Base-by-base conservation (phyloP, 1,284 basidiomycete species). In the Cryptococcus deneoformans region DNA sequence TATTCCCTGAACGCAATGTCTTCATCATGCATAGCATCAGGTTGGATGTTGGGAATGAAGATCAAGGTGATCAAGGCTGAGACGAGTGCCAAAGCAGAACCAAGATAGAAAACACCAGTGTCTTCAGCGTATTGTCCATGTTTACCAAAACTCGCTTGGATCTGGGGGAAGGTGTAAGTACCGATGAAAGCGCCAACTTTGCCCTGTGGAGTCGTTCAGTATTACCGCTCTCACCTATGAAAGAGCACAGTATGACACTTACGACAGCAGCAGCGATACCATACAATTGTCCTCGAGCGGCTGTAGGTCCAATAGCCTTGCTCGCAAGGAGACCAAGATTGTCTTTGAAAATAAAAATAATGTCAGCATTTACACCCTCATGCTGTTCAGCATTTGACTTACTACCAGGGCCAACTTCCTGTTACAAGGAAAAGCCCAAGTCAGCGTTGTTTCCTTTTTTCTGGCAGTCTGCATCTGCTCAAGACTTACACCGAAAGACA, bases 261-360 rank as follows among this genome's bases (percentile, higher is more conserved):
- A 29, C 94, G 42, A 91, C 73, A 3, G 92, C 93, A 46, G 93
- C 93, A 3, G 90, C 90, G 47, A 85, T 68, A 36, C 89, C 90
- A 70, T 92, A 95, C 74, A 87, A 88, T 60, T 92, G 88, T 2
- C 90, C 91, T 64, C 92, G 87, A 49, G 91, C 82, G 20, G 89
- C 89, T 0, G 90, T 92, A 1, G 91, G 89, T 55, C 88, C 86
- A 2, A 69, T 63, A 20, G 82, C 84, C 79, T 94, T 94, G 57
- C 85, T 82, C 6, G 91, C 91, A 59, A 94, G 81, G 39, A 93
- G 81, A 62, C 88, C 88, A 40, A 90, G 79, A 62, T 85, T 86
- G 77, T 92, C 63, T 91, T 47, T 6, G n/a, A 16, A 10, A 20
- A 7, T 16, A 20, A 16, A 10, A 20, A 7, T 16, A 20, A 43